Conservation (phyloP, 306 rosid species). For the Malus domestica region DNA sequence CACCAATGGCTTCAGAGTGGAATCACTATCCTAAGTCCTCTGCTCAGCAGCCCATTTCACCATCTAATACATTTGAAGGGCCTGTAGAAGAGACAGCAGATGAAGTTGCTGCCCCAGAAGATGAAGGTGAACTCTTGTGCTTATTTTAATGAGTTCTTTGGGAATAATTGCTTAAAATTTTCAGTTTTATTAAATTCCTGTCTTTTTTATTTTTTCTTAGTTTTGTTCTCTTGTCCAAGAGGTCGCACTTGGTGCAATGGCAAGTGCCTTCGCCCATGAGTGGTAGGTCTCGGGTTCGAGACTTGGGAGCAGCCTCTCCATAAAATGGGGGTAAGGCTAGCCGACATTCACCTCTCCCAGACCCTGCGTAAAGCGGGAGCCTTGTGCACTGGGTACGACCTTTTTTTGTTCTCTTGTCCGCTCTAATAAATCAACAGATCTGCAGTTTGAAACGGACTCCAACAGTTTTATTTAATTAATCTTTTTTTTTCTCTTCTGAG, state of each 20-base stretch:
- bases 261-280: no score
- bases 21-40: conserved; percentile 22
- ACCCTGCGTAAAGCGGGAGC: no score
- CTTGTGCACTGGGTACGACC: no score
- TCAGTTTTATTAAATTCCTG: not conserved
- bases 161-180: not conserved
- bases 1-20: conserved; percentile 33
- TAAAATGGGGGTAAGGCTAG: no score
- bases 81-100: conserved; percentile 31
- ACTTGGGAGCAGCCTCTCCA: no score
- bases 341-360: no score
- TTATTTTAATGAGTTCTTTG: not conserved
- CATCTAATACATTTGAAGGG: conserved; percentile 24
- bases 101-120: conserved; percentile 26
- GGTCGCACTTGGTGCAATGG: no score
- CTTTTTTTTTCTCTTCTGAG: not conserved
- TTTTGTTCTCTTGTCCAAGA: not conserved
- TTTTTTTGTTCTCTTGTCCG: not conserved
- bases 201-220: not conserved
- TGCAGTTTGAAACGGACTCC: not conserved
- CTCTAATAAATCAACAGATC: not conserved
- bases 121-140: conserved; percentile 35
- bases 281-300: no score
- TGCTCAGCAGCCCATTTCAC: conserved; percentile 21
- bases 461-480: not conserved